Evolutionary conservation across 2,329 filamentous ascomycete species (phyloP).

Genomic region (Sclerotinia subarctica): DNA sequence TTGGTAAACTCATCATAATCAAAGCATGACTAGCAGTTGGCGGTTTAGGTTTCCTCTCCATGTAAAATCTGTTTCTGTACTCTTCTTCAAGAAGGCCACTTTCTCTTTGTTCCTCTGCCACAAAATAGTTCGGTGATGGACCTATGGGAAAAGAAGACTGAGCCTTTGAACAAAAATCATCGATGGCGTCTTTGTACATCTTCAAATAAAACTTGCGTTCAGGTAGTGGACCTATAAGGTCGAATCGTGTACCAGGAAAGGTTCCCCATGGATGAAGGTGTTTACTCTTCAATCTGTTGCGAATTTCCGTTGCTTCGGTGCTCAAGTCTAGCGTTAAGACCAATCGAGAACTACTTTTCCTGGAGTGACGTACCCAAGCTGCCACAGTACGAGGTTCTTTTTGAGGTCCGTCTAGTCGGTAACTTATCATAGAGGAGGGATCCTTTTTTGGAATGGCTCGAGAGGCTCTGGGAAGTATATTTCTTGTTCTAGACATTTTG

Average conservation of each 20-base stretch:
- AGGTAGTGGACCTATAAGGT: not conserved
- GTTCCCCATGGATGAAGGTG: not conserved
- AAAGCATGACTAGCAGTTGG: not conserved
- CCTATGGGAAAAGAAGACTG: not conserved
- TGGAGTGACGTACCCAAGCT: not conserved
- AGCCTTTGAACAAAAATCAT: not conserved
- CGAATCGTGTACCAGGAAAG: constrained; percentile 2
- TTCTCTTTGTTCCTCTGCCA: not conserved
- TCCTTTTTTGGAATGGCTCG: not conserved
- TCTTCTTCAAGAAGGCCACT: not conserved
- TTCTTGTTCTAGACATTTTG: not conserved
- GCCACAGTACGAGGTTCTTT: not conserved
- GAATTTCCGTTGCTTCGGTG: not conserved
- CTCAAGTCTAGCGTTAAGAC: not conserved
- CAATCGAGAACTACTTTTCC: not conserved
- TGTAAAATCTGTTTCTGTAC: not conserved
- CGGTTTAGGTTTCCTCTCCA: not conserved
- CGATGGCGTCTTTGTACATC: constrained; percentile 6
- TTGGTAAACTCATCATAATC: not conserved
- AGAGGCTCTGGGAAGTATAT: not conserved
- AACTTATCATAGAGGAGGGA: not conserved
- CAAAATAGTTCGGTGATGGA: not conserved
- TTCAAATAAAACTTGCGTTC: not conserved
- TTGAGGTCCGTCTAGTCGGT: not conserved
- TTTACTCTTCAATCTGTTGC: not conserved